Evolutionary conservation across 1,139 yeast species (phyloP).

Genomic region (Yamadazyma triangularis): DNA sequence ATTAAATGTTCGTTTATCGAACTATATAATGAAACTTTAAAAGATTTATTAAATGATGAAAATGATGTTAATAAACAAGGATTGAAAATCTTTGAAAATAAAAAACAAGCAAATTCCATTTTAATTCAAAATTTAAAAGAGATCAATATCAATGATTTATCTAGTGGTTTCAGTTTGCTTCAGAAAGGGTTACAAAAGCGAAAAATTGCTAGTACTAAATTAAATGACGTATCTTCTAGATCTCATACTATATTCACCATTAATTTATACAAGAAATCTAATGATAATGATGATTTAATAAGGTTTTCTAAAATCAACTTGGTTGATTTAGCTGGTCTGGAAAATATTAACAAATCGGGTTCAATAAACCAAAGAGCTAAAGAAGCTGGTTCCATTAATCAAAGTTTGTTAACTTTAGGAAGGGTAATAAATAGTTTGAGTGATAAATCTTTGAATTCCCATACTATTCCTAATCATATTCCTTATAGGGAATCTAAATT

Average conservation of each 20-base stretch:
- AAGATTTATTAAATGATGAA: slow-evolving; percentile 49
- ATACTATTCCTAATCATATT: slow-evolving; percentile 39
- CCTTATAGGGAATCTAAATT: slow-evolving; percentile 86
- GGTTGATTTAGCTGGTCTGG: slow-evolving; percentile 89
- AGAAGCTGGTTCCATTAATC: slow-evolving; percentile 88
- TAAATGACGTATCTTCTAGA: slow-evolving; percentile 66
- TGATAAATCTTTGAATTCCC: slow-evolving; percentile 13
- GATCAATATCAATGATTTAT: slow-evolving; percentile 46
- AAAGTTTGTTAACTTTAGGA: slow-evolving; percentile 76
- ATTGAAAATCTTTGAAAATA: slow-evolving; percentile 51
- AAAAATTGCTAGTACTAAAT: slow-evolving; percentile 64
- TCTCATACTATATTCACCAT: slow-evolving; percentile 73
- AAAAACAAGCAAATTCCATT: slow-evolving; percentile 12
- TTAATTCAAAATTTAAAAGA: slow-evolving; percentile 56
- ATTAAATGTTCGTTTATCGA: slow-evolving; percentile 71
- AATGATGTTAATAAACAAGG: slow-evolving; percentile 20
- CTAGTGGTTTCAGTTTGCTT: slow-evolving; percentile 50
- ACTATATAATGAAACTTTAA: slow-evolving; percentile 67
- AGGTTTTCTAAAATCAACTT: slow-evolving; percentile 66
- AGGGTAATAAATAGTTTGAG: slow-evolving; percentile 72
- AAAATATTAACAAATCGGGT: slow-evolving; percentile 74
- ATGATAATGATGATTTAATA: slow-evolving; percentile 32
- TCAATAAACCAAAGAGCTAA: slow-evolving; percentile 75
- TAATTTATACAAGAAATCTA: slow-evolving; percentile 45
- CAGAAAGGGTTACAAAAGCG: slow-evolving; percentile 53